These are phyloP conservation scores for Serendipita indica DNA, from an alignment of 768 basidiomycete genomes.

Conservation along the genomic window DNA sequence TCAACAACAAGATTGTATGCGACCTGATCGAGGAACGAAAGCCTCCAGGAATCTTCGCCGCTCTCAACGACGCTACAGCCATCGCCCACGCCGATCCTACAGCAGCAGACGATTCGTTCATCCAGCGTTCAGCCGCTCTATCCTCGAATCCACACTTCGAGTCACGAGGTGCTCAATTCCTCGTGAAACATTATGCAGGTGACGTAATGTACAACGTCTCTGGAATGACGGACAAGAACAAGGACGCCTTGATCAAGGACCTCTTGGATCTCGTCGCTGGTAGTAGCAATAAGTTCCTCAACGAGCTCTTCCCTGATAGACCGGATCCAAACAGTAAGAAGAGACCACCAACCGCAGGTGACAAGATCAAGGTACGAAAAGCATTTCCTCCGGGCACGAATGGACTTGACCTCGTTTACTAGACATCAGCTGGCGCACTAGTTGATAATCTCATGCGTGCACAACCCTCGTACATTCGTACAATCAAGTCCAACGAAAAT, in stretches of 20 bases:
- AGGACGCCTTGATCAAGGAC: constrained; percentile 92
- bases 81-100: constrained; percentile 95
- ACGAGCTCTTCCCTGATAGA: constrained; percentile 79
- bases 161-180: constrained; percentile 81
- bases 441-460: constrained; percentile 97
- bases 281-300: constrained; percentile 74
- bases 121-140: constrained; percentile 73
- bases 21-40: constrained; percentile 93
- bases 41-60: constrained; percentile 94
- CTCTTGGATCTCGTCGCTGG: constrained; percentile 73
- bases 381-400: background rate
- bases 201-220: constrained; percentile 96
- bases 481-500: constrained; percentile 98
- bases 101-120: constrained; percentile 93
- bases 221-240: constrained; percentile 99
- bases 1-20: constrained; percentile 96
- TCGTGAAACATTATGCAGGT: constrained; percentile 94
- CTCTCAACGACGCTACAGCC: constrained; percentile 96
- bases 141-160: constrained; percentile 89
- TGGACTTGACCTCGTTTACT: background rate
- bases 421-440: constrained; percentile 87
- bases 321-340: constrained; percentile 97
- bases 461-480: constrained; percentile 95
- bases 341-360: constrained; percentile 91
- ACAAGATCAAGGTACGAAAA: constrained; percentile 74